Percentiles rank a stretch among this genome's conserved stretches.
Evolutionary conservation across 495 filamentous ascomycete species (phyloP).

Genomic region (Clavariopsis aquatica): DNA sequence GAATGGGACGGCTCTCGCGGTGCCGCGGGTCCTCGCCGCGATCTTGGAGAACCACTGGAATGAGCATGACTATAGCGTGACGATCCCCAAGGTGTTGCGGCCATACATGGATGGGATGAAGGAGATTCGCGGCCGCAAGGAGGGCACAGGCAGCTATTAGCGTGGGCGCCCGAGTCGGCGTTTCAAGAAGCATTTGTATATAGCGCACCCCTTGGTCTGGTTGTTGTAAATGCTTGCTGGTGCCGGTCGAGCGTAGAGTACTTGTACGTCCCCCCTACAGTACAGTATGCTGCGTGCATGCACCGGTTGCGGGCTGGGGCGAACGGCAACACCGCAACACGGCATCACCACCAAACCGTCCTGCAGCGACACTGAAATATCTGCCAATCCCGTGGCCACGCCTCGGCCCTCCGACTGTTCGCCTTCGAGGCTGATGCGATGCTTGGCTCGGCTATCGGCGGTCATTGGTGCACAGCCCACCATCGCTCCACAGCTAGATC

Average conservation of each 20-base stretch:
- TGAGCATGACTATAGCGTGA: conserved; percentile 48
- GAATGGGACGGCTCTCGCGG: conserved; percentile 91
- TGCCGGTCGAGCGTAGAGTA: too few species aligned
- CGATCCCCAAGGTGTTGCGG: conserved; percentile 36
- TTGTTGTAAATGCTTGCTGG: background rate
- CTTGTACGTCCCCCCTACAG: too few species aligned
- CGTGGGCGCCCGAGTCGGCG: too few species aligned
- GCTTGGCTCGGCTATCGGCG: conserved; percentile 32
- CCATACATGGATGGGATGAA: conserved; percentile 39
- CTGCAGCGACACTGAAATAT: background rate
- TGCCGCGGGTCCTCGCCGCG: conserved; percentile 85
- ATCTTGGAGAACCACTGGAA: conserved; percentile 94
- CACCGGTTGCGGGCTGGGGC: too few species aligned
- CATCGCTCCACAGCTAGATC: conserved; percentile 23
- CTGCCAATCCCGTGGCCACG: conserved; percentile 15
- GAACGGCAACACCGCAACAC: too few species aligned
- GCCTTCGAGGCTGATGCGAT: conserved; percentile 27
- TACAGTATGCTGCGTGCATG: too few species aligned
- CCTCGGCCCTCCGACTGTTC: background rate
- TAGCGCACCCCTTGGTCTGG: background rate
- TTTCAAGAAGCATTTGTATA: background rate
- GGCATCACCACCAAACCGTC: background rate
- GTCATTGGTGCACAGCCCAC: conserved; percentile 17
- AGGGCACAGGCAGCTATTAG: conserved; percentile 23
- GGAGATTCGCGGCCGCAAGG: conserved; percentile 27